phyloP scores from a whole-genome alignment of 495 filamentous ascomycete species.

The Neurospora tetraspora region DNA sequence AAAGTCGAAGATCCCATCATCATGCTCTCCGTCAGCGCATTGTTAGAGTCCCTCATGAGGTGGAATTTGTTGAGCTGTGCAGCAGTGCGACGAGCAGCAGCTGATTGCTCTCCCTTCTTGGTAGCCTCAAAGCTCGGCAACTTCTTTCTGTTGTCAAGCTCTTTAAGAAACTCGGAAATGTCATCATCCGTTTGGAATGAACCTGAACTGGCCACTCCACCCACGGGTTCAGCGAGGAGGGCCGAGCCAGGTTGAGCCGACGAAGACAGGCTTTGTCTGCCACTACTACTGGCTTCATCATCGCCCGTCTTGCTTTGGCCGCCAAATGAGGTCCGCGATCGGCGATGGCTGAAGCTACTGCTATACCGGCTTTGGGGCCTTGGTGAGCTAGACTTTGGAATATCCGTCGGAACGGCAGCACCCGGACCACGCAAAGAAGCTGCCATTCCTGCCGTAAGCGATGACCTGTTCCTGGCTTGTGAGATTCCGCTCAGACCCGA shows the following conservation, averaged over 20 bases:
- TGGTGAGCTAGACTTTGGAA: constrained; percentile 41
- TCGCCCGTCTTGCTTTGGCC: constrained; percentile 55
- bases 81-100: constrained; percentile 50
- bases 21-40: constrained; percentile 78
- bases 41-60: constrained; percentile 76
- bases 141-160: constrained; percentile 72
- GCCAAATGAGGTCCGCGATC: constrained; percentile 63
- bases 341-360: constrained; percentile 53
- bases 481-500: constrained; percentile 44
- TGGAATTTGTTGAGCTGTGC: constrained; percentile 70
- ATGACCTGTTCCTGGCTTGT: constrained; percentile 59
- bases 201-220: constrained; percentile 61
- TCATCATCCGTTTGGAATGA: constrained; percentile 81
- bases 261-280: constrained; percentile 73
- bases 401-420: constrained; percentile 47
- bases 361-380: constrained; percentile 78
- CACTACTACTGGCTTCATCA: constrained; percentile 79
- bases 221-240: constrained; percentile 55
- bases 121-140: constrained; percentile 57
- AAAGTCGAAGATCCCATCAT: constrained; percentile 65
- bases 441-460: constrained; percentile 54
- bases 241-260: constrained; percentile 85
- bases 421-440: constrained; percentile 47
- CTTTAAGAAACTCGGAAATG: constrained; percentile 83
- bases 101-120: constrained; percentile 44